Percentiles rank a stretch among this genome's conserved stretches.
Conservation (phyloP, 352 stramenopile species). For the Globisporangium sylvaticum region DNA sequence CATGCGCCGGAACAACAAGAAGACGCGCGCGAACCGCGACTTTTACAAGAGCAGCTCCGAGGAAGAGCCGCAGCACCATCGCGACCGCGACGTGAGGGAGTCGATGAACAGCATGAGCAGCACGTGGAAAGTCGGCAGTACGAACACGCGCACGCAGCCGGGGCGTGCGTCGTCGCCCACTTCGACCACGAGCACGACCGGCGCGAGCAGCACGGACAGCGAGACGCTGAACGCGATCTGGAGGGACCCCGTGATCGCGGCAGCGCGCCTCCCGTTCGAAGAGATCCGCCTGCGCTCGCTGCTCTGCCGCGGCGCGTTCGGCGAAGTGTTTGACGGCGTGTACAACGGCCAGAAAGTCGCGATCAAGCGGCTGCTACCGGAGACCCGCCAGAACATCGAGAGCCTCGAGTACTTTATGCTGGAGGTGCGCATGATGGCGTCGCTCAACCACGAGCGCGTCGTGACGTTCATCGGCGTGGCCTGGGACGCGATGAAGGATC, state of each 20-base stretch:
- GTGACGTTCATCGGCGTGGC: constrained; percentile 36
- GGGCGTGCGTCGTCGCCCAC: constrained; percentile 19
- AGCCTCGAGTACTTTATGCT: constrained; percentile 48
- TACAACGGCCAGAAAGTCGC: constrained; percentile 38
- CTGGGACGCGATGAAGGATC: constrained; percentile 29
- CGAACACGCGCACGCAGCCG: constrained; percentile 24
- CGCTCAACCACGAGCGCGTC: constrained; percentile 39
- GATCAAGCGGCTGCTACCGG: constrained; percentile 44
- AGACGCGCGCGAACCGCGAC: constrained; percentile 21
- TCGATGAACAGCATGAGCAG: constrained; percentile 21
- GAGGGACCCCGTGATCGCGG: constrained; percentile 43
- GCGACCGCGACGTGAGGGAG: not conserved
- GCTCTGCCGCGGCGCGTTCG: constrained; percentile 45
- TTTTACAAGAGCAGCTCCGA: constrained; percentile 16
- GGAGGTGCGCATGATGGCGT: constrained; percentile 41
- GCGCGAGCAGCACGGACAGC: constrained; percentile 22
- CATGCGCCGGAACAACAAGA: constrained; percentile 18
- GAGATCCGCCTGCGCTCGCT: constrained; percentile 27
- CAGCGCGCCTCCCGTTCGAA: constrained; percentile 45
- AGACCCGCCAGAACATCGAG: constrained; percentile 33
- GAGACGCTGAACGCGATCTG: constrained; percentile 30
- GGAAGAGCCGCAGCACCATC: constrained; percentile 19
- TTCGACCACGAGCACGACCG: constrained; percentile 16
- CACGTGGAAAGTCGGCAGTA: constrained; percentile 27
- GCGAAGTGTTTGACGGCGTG: constrained; percentile 35